Evolutionary conservation across 2,329 filamentous ascomycete species (phyloP).

Genomic region (Bipolaris bicolor): DNA sequence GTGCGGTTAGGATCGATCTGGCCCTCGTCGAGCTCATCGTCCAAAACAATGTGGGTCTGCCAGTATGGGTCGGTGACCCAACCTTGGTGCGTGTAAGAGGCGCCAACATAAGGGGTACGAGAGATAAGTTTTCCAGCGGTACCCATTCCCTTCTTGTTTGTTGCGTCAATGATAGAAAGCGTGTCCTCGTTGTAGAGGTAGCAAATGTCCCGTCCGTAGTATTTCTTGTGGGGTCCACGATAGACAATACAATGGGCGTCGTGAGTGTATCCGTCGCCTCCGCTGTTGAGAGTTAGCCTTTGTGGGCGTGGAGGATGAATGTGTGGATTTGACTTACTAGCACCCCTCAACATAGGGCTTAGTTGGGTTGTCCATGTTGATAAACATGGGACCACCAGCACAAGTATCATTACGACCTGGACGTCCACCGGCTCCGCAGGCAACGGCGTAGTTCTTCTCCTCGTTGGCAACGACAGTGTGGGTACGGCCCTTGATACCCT

Average conservation of each 20-base stretch:
- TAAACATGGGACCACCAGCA: constrained; percentile 62
- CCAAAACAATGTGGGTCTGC: constrained; percentile 47
- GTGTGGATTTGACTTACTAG: constrained; percentile 27
- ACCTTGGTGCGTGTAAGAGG: constrained; percentile 65
- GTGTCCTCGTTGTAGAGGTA: constrained; percentile 64
- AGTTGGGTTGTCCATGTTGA: constrained; percentile 61
- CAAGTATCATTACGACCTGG: constrained; percentile 49
- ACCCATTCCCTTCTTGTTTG: constrained; percentile 60
- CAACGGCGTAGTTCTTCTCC: constrained; percentile 44
- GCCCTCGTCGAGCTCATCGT: constrained; percentile 50
- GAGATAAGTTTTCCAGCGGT: constrained; percentile 62
- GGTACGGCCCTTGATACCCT: constrained; percentile 37
- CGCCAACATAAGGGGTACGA: constrained; percentile 60
- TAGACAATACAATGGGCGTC: constrained; percentile 64
- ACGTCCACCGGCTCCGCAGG: constrained; percentile 41
- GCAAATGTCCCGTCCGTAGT: constrained; percentile 59
- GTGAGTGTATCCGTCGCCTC: constrained; percentile 65
- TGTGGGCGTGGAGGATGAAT: no score
- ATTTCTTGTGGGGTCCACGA: no score
- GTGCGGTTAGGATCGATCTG: constrained; percentile 39
- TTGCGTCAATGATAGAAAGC: constrained; percentile 60
- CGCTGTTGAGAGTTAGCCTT: constrained; percentile 3
- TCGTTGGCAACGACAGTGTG: constrained; percentile 48
- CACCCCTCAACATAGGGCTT: constrained; percentile 58
- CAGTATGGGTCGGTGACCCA: constrained; percentile 56